These are phyloP conservation scores for Cicer cuneatum DNA, from an alignment of 306 rosid species.

Conservation along the genomic window DNA sequence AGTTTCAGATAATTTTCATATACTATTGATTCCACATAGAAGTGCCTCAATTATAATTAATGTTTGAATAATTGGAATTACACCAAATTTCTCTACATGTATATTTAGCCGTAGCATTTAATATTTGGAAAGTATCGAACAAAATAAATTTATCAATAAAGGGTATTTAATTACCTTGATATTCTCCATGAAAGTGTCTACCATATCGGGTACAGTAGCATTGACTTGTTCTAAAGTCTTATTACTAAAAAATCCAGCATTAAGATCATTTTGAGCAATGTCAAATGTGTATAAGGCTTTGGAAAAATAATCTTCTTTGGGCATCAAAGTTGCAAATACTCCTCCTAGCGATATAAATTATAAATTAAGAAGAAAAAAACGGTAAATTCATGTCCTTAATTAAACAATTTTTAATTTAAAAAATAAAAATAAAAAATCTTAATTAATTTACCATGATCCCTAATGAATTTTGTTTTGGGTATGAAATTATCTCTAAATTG, in stretches of 20 bases:
- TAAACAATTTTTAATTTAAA: not conserved
- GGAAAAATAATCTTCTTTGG: too few relatives aligned
- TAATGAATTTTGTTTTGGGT: constrained; percentile 31
- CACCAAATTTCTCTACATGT: too few relatives aligned
- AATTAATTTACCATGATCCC: constrained; percentile 39
- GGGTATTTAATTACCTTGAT: constrained; percentile 47
- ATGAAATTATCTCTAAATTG: constrained; percentile 48
- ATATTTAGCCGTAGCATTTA: too few relatives aligned
- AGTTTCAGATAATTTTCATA: too few relatives aligned
- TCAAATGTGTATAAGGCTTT: too few relatives aligned
- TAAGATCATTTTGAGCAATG: constrained; percentile 56
- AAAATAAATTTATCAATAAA: not conserved
- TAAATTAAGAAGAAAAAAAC: not conserved
- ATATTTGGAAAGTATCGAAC: too few relatives aligned
- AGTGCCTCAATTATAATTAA: too few relatives aligned
- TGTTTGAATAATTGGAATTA: too few relatives aligned
- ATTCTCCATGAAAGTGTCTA: constrained; percentile 43
- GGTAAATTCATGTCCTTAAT: not conserved
- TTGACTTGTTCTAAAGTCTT: constrained; percentile 45
- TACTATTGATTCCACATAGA: too few relatives aligned
- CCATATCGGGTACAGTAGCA: constrained; percentile 47
- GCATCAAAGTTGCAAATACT: constrained; percentile 35
- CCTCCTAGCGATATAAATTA: constrained; percentile 15
- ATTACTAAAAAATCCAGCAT: constrained; percentile 6
- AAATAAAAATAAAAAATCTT: not conserved